These are phyloP conservation scores for Scutellaria barbata DNA, from an alignment of 257 asterid species.

Conservation along the genomic window DNA sequence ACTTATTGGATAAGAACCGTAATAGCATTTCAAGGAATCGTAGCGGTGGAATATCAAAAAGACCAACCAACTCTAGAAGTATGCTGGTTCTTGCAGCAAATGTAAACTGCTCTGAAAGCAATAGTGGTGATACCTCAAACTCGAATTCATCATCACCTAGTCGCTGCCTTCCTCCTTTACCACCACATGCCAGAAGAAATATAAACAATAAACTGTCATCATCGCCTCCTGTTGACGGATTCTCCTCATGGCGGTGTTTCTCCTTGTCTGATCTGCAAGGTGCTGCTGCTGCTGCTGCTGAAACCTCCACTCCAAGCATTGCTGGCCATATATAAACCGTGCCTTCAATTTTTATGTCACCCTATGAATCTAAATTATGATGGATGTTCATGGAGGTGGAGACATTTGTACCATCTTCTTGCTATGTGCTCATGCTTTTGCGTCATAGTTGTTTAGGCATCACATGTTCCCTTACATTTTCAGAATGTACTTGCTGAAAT, in stretches of 20 bases:
- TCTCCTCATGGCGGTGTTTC: conserved; percentile 68
- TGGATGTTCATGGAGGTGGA: conserved; percentile 72
- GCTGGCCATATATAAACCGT: conserved; percentile 36
- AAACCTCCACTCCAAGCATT: conserved; percentile 40
- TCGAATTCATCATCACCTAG: conserved; percentile 59
- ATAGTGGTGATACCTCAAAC: conserved; percentile 57
- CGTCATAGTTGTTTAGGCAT: conserved; percentile 40
- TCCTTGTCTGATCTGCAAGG: conserved; percentile 82
- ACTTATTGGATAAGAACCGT: conserved; percentile 58
- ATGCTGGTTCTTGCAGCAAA: conserved; percentile 53
- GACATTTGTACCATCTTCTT: conserved; percentile 42
- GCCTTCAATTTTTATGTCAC: conserved; percentile 43
- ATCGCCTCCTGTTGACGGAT: conserved; percentile 54
- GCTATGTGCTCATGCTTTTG: conserved; percentile 37
- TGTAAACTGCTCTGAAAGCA: conserved; percentile 51
- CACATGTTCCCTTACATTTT: conserved; percentile 30
- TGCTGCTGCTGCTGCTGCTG: conserved; percentile 62
- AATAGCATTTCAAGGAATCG: conserved; percentile 41
- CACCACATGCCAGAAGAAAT: conserved; percentile 62
- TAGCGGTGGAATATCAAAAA: conserved; percentile 57
- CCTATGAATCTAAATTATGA: conserved; percentile 54
- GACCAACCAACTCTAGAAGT: conserved; percentile 61
- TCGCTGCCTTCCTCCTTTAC: conserved; percentile 72
- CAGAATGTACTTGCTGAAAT: conserved; percentile 43
- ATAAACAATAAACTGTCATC: conserved; percentile 41